Percentiles rank a stretch among this genome's conserved stretches.
These are phyloP conservation scores for Fraxinus platypoda DNA, from an alignment of 305 asterid genomes.

Conservation along the genomic window DNA sequence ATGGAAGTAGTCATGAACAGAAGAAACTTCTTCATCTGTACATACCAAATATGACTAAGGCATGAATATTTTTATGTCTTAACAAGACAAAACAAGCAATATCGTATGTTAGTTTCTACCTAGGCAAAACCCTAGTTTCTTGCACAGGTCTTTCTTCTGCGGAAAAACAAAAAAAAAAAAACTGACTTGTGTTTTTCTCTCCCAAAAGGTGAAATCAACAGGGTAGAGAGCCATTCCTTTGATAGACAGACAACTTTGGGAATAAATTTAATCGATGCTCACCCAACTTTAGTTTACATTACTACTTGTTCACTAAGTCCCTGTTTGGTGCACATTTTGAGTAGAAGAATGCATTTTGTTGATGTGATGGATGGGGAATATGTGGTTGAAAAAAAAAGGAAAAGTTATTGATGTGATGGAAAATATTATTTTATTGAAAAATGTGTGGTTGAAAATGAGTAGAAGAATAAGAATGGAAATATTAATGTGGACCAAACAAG, in stretches of 20 bases:
- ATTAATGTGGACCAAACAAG: too few species aligned
- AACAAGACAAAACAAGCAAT: slow-evolving; percentile 33
- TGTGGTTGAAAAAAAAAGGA: too few species aligned
- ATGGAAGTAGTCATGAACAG: neutral
- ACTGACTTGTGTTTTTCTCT: neutral
- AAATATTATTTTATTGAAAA: too few species aligned
- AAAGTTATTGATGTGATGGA: too few species aligned
- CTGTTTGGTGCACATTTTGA: too few species aligned
- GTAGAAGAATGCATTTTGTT: too few species aligned
- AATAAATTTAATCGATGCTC: too few species aligned
- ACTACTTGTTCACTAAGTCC: too few species aligned
- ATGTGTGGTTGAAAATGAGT: too few species aligned
- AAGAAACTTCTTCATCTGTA: slow-evolving; percentile 18
- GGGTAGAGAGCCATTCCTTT: neutral
- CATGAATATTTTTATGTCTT: slow-evolving; percentile 21
- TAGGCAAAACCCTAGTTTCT: slow-evolving; percentile 34
- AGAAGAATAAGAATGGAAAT: too few species aligned
- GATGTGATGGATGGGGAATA: too few species aligned
- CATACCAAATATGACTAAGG: neutral
- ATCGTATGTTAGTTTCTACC: neutral
- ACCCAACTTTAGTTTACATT: too few species aligned
- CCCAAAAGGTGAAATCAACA: slow-evolving; percentile 13
- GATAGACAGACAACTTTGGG: neutral
- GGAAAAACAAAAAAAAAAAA: neutral
- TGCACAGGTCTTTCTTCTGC: slow-evolving; percentile 17